phyloP scores from a whole-genome alignment of 139 green algal genomes.

The Chlamydomonas incerta region DNA sequence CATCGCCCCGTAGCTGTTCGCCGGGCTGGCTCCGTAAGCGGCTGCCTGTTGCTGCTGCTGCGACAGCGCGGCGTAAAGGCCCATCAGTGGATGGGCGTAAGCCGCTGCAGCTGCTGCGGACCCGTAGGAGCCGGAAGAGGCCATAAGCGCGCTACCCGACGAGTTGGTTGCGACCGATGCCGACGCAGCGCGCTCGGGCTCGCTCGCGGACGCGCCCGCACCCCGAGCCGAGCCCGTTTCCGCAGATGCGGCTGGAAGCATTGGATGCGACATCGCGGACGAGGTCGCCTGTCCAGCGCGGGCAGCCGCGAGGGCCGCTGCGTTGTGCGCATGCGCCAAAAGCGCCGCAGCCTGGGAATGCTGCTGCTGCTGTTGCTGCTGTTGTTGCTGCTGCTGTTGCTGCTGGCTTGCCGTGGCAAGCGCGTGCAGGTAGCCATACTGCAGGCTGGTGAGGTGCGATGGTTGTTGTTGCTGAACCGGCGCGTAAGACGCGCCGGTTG shows the following conservation, averaged over 20 bases:
- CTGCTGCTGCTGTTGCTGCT: slow-evolving; percentile 33
- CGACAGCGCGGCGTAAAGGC: slow-evolving; percentile 18
- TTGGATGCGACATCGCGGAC: slow-evolving; percentile 8
- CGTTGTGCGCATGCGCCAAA: slow-evolving; percentile 6
- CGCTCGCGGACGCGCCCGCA: neutral
- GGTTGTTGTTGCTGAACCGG: neutral
- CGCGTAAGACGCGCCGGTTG: neutral
- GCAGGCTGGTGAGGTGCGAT: neutral
- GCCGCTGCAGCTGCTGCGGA: neutral
- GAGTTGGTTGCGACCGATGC: neutral
- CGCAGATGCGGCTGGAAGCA: neutral
- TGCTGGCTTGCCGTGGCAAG: slow-evolving; percentile 25
- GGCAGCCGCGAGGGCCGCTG: neutral
- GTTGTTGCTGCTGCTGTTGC: slow-evolving; percentile 1
- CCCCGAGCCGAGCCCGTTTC: neutral
- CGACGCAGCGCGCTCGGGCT: slow-evolving; percentile 16
- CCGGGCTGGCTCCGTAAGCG: neutral
- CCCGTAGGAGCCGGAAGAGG: too few species aligned
- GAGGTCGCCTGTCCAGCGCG: neutral
- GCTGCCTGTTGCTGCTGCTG: neutral
- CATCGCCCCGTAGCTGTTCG: neutral
- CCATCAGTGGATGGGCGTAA: neutral
- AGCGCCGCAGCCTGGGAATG: neutral
- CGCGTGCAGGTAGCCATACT: slow-evolving; percentile 22
- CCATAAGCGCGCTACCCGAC: neutral